Base-by-base conservation (phyloP, 2,329 filamentous ascomycete genomes). In the Metarhizium robertsii region DNA sequence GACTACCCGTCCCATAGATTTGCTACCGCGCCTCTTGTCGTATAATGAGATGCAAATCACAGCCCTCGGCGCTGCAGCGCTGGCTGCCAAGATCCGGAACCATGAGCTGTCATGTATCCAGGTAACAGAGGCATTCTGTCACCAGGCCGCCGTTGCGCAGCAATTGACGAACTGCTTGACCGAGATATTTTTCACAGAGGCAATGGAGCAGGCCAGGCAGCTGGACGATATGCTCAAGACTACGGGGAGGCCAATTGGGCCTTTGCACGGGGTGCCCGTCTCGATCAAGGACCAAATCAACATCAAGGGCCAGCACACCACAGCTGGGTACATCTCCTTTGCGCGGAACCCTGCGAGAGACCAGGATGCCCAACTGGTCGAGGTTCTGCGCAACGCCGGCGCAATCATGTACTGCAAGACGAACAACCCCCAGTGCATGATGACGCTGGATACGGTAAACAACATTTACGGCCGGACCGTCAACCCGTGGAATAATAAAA, bases 391-490 rank as follows among this genome's bases (percentile, higher is more conserved):
- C 48, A 53, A 49, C 8, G 54, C 57, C 6, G 58, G 58, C 3
- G 58, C 58, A n/a, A 2, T 86, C 16, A 58, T 65, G n/a, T 84
- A 85, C 62, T 79, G 81, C 57, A 87, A 88, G 66, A 88, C 86
- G 0, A 88, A 86, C 55, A 77, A 87, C 6, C 85, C 86, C 0
- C 80, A 83, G 61, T 77, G 74, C 0, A 69, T 83, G 50, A 75
- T 75, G 66, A 73, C 75, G 16, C 65, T 84, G 42, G 85, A 87
- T 63, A 80, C 76, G 3, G 75, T 78, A 45, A 86, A 84, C 61
- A 86, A 88, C 60, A 67, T 86, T 20, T 83, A 79, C 55, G 84
- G 84, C 1, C 75, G 80, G 38, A 81, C 81, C 0, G 69, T 86
- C 3, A 88, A 87, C 62, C 85, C 86, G 0, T 72, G 78, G 55